Evolutionary conservation across 2,329 filamentous ascomycete species (phyloP).

Genomic region (Macroventuria anomochaeta): DNA sequence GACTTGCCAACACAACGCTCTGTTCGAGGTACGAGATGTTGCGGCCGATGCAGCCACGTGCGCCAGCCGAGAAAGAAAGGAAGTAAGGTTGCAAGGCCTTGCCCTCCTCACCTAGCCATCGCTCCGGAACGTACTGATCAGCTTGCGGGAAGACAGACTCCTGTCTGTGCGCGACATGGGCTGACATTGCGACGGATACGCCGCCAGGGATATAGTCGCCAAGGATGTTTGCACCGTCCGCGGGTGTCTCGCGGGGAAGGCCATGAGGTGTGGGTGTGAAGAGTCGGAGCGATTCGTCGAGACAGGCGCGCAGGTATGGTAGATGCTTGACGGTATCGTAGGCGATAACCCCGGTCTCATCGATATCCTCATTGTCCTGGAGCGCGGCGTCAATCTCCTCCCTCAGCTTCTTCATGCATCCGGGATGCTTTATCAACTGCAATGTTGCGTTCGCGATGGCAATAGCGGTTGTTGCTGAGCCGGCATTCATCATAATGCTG

Average conservation of each 20-base stretch:
- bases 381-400: conserved; percentile 39
- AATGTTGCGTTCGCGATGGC: conserved; percentile 62
- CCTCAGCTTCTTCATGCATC: conserved; percentile 30
- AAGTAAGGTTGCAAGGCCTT: conserved; percentile 40
- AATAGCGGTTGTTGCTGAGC: conserved; percentile 60
- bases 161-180: conserved; percentile 56
- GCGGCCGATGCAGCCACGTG: conserved; percentile 39
- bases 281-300: conserved; percentile 55
- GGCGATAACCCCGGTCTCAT: conserved; percentile 32
- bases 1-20: conserved; percentile 41
- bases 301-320: conserved; percentile 49
- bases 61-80: conserved; percentile 39
- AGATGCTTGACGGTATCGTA: conserved; percentile 43
- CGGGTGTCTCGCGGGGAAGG: conserved; percentile 45
- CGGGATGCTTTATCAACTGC: conserved; percentile 59
- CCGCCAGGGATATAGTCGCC: conserved; percentile 39
- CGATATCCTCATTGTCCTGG: conserved; percentile 36
- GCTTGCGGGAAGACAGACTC: conserved; percentile 38
- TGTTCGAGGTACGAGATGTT: conserved; percentile 43
- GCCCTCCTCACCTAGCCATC: conserved; percentile 47
- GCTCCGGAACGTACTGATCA: conserved; percentile 44
- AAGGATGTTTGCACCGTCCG: conserved; percentile 37
- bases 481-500: conserved; percentile 59
- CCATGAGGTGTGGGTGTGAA: conserved; percentile 54
- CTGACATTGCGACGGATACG: conserved; percentile 45